Conservation (phyloP, 768 basidiomycete species). For the Mycena amicta region DNA sequence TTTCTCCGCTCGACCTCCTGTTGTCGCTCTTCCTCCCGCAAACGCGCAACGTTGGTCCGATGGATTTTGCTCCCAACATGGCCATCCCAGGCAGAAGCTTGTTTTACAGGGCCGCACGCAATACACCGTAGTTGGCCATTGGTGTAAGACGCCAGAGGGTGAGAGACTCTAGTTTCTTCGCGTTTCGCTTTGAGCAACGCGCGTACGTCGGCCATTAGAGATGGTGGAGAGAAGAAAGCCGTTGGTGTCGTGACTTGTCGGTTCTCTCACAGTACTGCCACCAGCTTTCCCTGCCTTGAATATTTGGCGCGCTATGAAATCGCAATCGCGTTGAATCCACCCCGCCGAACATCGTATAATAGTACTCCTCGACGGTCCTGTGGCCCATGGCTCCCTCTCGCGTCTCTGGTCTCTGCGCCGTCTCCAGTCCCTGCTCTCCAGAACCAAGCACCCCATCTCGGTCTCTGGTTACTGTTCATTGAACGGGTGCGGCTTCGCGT, state of each 20-base stretch:
- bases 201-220: conserved; percentile 75
- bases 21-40: conserved; percentile 56
- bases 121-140: conserved; percentile 71
- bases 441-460: no score
- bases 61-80: conserved; percentile 83
- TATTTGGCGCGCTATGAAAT: no score
- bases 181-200: conserved; percentile 83
- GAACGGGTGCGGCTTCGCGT: no score
- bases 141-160: conserved; percentile 74
- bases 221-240: background rate
- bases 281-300: no score
- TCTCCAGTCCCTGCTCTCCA: no score
- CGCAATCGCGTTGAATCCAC: no score
- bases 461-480: no score
- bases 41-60: conserved; percentile 62
- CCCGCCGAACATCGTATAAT: no score
- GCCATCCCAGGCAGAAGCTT: conserved; percentile 85
- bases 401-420: no score
- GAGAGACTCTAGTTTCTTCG: conserved; percentile 69
- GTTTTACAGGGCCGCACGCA: conserved; percentile 70
- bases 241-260: background rate
- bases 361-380: no score
- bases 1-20: conserved; percentile 37
- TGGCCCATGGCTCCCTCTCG: no score
- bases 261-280: no score